Conservation (phyloP, 169 alveolate genomes). For the Plasmodium berghei region DNA sequence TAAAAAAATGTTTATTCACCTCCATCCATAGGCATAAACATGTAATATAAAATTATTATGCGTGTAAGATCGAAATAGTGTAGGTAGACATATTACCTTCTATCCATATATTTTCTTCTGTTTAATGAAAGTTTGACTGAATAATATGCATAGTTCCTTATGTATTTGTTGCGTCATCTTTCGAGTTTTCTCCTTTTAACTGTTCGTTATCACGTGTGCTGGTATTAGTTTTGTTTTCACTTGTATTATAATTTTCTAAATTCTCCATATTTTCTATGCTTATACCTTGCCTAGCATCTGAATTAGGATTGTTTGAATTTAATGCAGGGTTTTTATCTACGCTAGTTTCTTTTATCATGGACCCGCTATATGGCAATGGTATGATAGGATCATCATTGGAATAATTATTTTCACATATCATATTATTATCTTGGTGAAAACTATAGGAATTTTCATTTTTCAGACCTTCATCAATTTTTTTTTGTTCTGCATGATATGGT, state of each 20-base stretch:
- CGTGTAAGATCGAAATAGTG: too few species aligned
- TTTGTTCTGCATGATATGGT: constrained; percentile 38
- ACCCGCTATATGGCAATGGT: constrained; percentile 61
- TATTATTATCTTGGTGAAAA: constrained; percentile 25
- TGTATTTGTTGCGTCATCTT: not conserved
- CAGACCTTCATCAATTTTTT: constrained; percentile 28
- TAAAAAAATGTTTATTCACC: too few species aligned
- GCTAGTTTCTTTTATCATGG: constrained; percentile 33
- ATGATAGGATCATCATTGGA: constrained; percentile 64
- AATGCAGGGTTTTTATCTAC: not conserved
- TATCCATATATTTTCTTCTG: too few species aligned
- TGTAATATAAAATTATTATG: too few species aligned
- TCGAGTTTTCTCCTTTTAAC: not conserved
- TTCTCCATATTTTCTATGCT: not conserved
- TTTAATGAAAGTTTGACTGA: too few species aligned
- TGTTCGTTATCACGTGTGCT: not conserved
- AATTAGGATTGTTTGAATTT: not conserved
- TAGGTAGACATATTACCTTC: too few species aligned
- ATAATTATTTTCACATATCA: constrained; percentile 59
- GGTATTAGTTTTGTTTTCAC: not conserved
- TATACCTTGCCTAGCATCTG: not conserved
- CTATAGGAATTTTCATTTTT: constrained; percentile 33
- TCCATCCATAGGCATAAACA: too few species aligned
- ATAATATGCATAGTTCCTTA: not conserved
- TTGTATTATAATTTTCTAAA: not conserved